Evolutionary conservation across 768 basidiomycete species (phyloP).

Genomic region (Melanogaster broomeanus): DNA sequence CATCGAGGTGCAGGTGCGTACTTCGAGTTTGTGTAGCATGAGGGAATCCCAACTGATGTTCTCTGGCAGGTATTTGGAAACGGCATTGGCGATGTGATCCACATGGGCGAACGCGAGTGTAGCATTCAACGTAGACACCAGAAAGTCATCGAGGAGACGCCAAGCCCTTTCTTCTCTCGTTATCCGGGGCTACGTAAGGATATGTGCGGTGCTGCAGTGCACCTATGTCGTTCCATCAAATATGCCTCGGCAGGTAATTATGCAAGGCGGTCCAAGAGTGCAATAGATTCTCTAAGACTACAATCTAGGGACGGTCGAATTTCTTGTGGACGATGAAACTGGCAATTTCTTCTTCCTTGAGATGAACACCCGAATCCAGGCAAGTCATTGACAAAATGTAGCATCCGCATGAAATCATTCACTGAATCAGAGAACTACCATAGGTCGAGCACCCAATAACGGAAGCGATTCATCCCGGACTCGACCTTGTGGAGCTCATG

Average conservation of each 20-base stretch:
- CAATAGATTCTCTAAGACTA: neutral
- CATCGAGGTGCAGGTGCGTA: constrained; percentile 60
- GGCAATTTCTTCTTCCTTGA: constrained; percentile 67
- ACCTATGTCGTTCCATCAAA: constrained; percentile 47
- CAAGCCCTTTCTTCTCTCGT: constrained; percentile 54
- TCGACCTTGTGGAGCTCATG: constrained; percentile 69
- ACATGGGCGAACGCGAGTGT: constrained; percentile 73
- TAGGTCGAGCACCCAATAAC: constrained; percentile 72
- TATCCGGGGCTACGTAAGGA: constrained; percentile 45
- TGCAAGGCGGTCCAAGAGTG: neutral
- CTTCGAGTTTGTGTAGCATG: neutral
- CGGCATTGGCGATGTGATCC: constrained; percentile 55
- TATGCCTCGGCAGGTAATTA: constrained; percentile 59
- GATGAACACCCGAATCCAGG: constrained; percentile 71
- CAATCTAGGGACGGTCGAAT: constrained; percentile 64
- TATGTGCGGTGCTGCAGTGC: constrained; percentile 56
- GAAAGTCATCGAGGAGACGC: constrained; percentile 72
- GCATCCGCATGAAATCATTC: neutral
- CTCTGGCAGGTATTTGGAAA: constrained; percentile 63
- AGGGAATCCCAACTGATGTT: neutral
- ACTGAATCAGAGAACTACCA: neutral
- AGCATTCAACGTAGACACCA: constrained; percentile 70
- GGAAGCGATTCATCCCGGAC: constrained; percentile 51
- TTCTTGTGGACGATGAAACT: constrained; percentile 55
- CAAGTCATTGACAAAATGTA: constrained; percentile 14